Percentiles rank a stretch among this genome's conserved stretches.
phyloP scores from a whole-genome alignment of 805 yeast species.

The Starmerella kuoi region DNA sequence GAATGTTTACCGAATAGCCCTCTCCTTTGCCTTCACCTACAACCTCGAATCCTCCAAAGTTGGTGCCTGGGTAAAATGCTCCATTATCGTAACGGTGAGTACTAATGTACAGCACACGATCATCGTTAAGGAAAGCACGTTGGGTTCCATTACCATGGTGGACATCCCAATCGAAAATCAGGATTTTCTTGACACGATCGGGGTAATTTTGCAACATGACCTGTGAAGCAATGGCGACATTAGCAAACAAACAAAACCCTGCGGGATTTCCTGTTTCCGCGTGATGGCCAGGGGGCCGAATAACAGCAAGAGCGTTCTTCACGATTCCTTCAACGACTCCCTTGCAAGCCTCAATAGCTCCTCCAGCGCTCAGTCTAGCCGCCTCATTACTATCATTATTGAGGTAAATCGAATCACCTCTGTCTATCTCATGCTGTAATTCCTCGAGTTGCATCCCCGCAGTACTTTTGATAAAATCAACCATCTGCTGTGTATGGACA shows the following conservation, averaged over 20 bases:
- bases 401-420: constrained; percentile 88
- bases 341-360: constrained; percentile 89
- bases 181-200: constrained; percentile 70
- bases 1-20: constrained; percentile 81
- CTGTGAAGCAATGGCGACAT: constrained; percentile 94
- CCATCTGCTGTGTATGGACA: constrained; percentile 75
- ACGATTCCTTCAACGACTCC: constrained; percentile 91
- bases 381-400: constrained; percentile 79
- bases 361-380: constrained; percentile 91
- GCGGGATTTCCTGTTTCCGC: constrained; percentile 97
- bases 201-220: constrained; percentile 72
- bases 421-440: constrained; percentile 69
- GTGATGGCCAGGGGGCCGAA: constrained; percentile 98
- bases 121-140: constrained; percentile 77
- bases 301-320: constrained; percentile 84
- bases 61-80: constrained; percentile 81
- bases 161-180: constrained; percentile 93
- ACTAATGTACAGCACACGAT: constrained; percentile 80
- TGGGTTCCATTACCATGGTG: constrained; percentile 99
- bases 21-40: constrained; percentile 78
- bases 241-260: constrained; percentile 90
- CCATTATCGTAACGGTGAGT: constrained; percentile 89
- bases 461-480: constrained; percentile 62
- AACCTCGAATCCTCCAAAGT: constrained; percentile 69
- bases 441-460: constrained; percentile 65